A percentile compares a stretch with the other conserved stretches of the same genome.
Conservation (phyloP, 805 yeast genomes). For the Saccharomycopsis selenospora region DNA sequence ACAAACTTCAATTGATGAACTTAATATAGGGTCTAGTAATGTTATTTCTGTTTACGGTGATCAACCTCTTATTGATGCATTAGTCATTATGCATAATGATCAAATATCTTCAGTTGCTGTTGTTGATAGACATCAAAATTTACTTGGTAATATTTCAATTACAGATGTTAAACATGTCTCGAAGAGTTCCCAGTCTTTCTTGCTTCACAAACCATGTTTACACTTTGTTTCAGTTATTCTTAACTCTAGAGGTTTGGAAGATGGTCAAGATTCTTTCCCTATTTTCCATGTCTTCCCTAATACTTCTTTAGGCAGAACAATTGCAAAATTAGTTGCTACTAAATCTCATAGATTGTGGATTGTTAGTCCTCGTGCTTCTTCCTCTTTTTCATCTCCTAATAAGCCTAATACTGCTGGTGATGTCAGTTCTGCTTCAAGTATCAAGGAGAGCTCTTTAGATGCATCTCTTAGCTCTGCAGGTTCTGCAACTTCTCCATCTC, state of each 20-base stretch:
- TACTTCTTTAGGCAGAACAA: constrained; percentile 76
- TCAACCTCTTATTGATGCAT: constrained; percentile 78
- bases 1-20: constrained; percentile 58
- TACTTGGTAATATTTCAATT: constrained; percentile 88
- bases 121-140: constrained; percentile 65
- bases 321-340: constrained; percentile 94
- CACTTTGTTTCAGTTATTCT: constrained; percentile 83
- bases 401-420: constrained; percentile 23
- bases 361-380: constrained; percentile 44
- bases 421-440: constrained; percentile 13
- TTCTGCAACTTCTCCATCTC: neutral
- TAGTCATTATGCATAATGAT: constrained; percentile 74
- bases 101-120: constrained; percentile 90
- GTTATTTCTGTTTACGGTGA: constrained; percentile 85
- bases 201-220: constrained; percentile 74
- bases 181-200: constrained; percentile 76
- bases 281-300: constrained; percentile 84
- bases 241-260: constrained; percentile 81
- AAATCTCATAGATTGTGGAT: constrained; percentile 87
- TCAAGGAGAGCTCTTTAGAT: constrained; percentile 2
- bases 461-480: neutral
- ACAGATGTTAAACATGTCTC: constrained; percentile 90
- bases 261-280: constrained; percentile 94
- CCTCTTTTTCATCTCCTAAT: constrained; percentile 22
- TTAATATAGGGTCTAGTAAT: constrained; percentile 62